Conservation (phyloP, 331 rosid genomes). For the Rosa hybrid region DNA sequence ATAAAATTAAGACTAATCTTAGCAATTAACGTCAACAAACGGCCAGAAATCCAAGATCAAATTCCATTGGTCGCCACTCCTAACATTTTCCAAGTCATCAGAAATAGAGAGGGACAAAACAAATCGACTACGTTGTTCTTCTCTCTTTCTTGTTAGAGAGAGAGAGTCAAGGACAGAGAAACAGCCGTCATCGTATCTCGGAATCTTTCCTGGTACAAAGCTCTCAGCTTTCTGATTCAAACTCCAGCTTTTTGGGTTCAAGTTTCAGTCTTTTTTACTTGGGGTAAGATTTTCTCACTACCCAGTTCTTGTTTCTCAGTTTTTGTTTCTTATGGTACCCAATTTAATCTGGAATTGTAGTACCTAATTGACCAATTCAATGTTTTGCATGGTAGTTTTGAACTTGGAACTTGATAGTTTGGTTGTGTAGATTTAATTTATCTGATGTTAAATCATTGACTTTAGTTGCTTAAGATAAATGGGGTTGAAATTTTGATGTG, state of each 20-base stretch:
- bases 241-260: slow-evolving; percentile 37
- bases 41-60: slow-evolving; percentile 15
- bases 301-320: slow-evolving; percentile 11
- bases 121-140: background rate
- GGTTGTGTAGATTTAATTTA: background rate
- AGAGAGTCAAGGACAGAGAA: too few relatives aligned
- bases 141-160: background rate
- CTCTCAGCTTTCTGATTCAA: slow-evolving; percentile 6
- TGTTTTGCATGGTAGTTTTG: background rate
- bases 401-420: background rate
- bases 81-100: slow-evolving; percentile 2
- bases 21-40: background rate
- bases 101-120: too few relatives aligned
- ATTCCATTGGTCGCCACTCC: background rate
- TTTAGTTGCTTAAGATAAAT: slow-evolving; percentile 6
- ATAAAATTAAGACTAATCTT: background rate
- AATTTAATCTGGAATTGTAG: background rate
- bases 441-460: background rate
- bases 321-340: background rate
- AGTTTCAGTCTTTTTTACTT: slow-evolving; percentile 14
- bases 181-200: slow-evolving; percentile 5
- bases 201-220: slow-evolving; percentile 8
- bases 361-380: background rate
- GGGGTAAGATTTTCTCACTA: slow-evolving; percentile 29
- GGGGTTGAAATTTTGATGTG: slow-evolving; percentile 17